Evolutionary conservation across 768 basidiomycete species (phyloP), one percentile per base, ranked within the genome.

Genomic region (Boletus vermiculosoides): DNA sequence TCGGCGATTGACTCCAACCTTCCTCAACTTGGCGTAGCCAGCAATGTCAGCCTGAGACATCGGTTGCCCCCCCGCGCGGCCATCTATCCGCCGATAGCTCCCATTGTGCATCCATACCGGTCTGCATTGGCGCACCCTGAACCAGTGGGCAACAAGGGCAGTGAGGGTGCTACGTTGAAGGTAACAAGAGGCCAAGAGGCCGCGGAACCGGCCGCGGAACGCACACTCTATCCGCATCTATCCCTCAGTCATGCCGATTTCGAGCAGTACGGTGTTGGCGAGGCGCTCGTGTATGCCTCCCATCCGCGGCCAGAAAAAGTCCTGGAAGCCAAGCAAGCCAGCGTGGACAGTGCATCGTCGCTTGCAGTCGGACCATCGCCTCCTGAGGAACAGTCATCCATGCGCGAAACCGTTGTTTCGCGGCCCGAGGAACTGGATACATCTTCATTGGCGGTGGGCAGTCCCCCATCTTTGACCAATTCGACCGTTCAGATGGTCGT

Each of bases 191-290:
- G 20, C 7, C 49, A 39, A 18, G 52, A n/a, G 5, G 8, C 8
- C 8, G 11, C 45, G 15, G 50, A 45, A 22, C 15, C 30, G 12
- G 7, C n/a, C 13, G 40, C 44, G 18, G 52, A 46, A 8, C 45
- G 40, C 12, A 31, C 34, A 3, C 16, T 45, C 18, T 7, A 56
- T 36, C 61, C 65, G 7, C 67, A 71, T 28, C 45, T 69, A 45
- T 72, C 72, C 11, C 57, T 72, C 41, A 71, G 52, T 34, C 59
- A 67, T 45, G 23, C 59, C 20, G 59, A 73, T 37, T 72, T 80
- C 58, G 79, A 82, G 69, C 78, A 72, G 25, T 80, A 84, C 40
- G 85, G 83, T 12, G 78, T 89, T 9, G 86, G 82, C 10, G 86
- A 88, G 57, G 82, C 83, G 18, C 75, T 91, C 36, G 80, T 78